phyloP scores from a whole-genome alignment of 257 asterid species.

The Capsicum pubescens region DNA sequence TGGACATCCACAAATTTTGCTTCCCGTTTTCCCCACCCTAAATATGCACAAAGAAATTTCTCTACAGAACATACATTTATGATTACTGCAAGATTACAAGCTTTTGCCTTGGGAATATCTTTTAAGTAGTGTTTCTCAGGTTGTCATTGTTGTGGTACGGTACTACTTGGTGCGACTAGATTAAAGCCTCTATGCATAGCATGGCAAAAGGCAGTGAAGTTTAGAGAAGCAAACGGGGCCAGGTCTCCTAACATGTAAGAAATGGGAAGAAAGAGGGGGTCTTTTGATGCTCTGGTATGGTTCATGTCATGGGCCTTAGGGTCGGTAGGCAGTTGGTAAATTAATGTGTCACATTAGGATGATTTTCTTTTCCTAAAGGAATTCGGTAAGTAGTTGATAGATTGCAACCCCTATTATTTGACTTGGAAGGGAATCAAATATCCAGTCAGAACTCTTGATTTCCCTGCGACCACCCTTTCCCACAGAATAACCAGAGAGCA shows the following conservation, averaged over 20 bases:
- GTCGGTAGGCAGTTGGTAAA: no score
- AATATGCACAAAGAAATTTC: not conserved
- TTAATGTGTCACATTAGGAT: no score
- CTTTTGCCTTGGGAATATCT: constrained; percentile 6
- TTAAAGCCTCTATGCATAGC: not conserved
- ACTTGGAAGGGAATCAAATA: not conserved
- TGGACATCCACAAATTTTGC: not conserved
- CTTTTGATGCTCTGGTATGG: not conserved
- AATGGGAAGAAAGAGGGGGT: not conserved
- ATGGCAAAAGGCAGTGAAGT: not conserved
- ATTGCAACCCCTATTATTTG: not conserved
- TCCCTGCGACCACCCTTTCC: not conserved
- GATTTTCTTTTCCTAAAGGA: no score
- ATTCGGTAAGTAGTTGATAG: no score
- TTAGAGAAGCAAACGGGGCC: constrained; percentile 1
- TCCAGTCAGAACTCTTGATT: not conserved
- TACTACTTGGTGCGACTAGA: constrained; percentile 8
- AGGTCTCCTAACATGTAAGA: not conserved
- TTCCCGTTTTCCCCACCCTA: not conserved
- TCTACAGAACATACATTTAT: not conserved
- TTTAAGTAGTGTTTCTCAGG: not conserved
- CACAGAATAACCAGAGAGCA: not conserved
- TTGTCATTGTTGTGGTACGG: constrained; percentile 5
- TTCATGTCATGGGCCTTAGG: no score
- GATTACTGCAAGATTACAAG: constrained; percentile 8